A percentile compares a stretch with the other conserved stretches of the same genome.
phyloP scores from a whole-genome alignment of 345 rosid genomes.

The Kernera saxatilis region DNA sequence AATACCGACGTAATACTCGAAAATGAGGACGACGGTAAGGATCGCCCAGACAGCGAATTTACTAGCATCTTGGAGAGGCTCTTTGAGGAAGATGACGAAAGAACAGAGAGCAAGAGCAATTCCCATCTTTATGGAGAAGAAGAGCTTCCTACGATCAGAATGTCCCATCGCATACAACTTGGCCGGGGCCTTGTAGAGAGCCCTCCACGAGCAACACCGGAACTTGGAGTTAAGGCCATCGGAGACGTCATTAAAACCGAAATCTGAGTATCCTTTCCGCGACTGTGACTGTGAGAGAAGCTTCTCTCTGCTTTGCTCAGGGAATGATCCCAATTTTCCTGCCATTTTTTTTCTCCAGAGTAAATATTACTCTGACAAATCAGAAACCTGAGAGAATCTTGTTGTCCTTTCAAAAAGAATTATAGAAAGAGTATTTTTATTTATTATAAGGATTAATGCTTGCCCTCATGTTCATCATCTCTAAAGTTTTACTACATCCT shows the following conservation, averaged over 20 bases:
- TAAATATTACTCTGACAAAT: background rate
- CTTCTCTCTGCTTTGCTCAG: constrained; percentile 49
- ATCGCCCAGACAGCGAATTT: constrained; percentile 47
- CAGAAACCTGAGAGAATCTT: background rate
- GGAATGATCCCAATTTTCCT: constrained; percentile 32
- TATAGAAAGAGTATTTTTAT: too few species aligned
- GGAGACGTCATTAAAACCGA: constrained; percentile 30
- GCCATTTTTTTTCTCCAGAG: constrained; percentile 38
- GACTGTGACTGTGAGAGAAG: constrained; percentile 38
- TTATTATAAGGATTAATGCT: too few species aligned
- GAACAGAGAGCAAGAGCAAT: constrained; percentile 50
- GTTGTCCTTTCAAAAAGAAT: too few species aligned
- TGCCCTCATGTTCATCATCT: too few species aligned
- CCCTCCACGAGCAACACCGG: constrained; percentile 33
- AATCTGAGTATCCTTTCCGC: constrained; percentile 42
- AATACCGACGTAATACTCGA: constrained; percentile 79
- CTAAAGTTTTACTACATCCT: too few species aligned
- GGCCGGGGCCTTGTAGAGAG: constrained; percentile 15
- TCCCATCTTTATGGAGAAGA: constrained; percentile 75
- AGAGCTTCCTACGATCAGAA: constrained; percentile 52
- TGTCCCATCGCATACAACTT: constrained; percentile 54
- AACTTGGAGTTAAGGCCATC: constrained; percentile 16
- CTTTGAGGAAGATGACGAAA: constrained; percentile 53
- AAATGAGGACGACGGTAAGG: constrained; percentile 80
- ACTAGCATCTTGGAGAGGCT: constrained; percentile 36